Evolutionary conservation across 2,329 filamentous ascomycete species (phyloP).

Genomic region (Gnomoniopsis smithogilvyi): DNA sequence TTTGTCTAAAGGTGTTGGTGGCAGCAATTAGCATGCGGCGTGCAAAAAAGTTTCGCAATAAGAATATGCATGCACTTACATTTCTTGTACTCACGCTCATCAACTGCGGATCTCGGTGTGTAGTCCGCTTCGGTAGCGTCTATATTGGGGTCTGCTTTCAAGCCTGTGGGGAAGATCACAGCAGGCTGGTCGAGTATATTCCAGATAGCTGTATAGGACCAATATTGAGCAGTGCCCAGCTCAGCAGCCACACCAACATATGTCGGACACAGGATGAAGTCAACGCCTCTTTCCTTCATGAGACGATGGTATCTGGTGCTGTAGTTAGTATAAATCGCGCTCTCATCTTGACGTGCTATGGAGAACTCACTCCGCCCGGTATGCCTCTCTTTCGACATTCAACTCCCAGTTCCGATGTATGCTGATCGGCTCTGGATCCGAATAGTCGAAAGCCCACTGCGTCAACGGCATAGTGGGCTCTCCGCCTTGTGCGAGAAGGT

Average conservation of each 20-base stretch:
- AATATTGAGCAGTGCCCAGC: constrained; percentile 23
- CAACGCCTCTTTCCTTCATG: constrained; percentile 23
- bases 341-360: not conserved
- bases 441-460: constrained; percentile 22
- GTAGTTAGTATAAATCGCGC: not conserved
- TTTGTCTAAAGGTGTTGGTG: not conserved
- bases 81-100: constrained; percentile 2
- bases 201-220: constrained; percentile 29
- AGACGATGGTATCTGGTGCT: constrained; percentile 15
- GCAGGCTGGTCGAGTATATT: constrained; percentile 30
- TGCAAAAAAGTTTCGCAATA: not conserved
- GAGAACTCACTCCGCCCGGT: not conserved
- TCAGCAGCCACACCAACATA: constrained; percentile 22
- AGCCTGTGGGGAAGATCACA: constrained; percentile 25
- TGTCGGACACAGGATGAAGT: constrained; percentile 26
- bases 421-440: constrained; percentile 7
- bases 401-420: constrained; percentile 22
- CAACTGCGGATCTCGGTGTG: constrained; percentile 2
- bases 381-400: constrained; percentile 20
- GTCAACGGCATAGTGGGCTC: constrained; percentile 29
- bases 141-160: constrained; percentile 6
- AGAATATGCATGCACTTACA: not conserved
- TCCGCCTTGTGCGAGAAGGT: constrained; percentile 20
- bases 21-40: not conserved
- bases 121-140: constrained; percentile 1